phyloP scores from a whole-genome alignment of 2,329 filamentous ascomycete species.

The Aspergillus fumigatiaffinis region DNA sequence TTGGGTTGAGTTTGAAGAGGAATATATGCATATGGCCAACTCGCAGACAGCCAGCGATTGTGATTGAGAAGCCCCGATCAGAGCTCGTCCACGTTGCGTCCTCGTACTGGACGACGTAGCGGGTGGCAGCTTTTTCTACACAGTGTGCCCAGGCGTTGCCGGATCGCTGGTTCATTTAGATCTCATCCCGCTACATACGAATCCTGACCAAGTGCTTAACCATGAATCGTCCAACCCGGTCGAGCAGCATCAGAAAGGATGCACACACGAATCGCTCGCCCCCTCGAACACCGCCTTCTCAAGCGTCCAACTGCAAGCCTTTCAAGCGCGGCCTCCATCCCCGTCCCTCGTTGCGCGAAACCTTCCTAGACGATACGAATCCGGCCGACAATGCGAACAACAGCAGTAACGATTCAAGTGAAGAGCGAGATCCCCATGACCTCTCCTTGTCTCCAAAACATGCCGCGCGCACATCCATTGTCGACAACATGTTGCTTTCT shows the following conservation, averaged over 20 bases:
- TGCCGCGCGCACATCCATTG: slow-evolving; percentile 81
- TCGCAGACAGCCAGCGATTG: neutral
- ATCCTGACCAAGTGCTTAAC: neutral
- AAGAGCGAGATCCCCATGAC: slow-evolving; percentile 61
- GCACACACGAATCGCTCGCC: slow-evolving; percentile 28
- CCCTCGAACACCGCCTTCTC: slow-evolving; percentile 39
- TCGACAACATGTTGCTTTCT: slow-evolving; percentile 92
- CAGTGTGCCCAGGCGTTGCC: neutral
- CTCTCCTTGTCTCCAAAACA: slow-evolving; percentile 73
- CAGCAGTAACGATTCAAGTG: slow-evolving; percentile 33
- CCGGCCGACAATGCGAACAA: slow-evolving; percentile 30
- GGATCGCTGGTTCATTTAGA: neutral
- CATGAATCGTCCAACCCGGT: slow-evolving; percentile 13
- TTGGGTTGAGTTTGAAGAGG: neutral
- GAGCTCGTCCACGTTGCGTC: neutral
- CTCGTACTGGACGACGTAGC: neutral
- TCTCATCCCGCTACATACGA: slow-evolving; percentile 4
- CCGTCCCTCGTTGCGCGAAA: slow-evolving; percentile 37
- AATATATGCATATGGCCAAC: neutral
- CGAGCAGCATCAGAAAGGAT: slow-evolving; percentile 20
- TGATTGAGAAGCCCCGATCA: neutral
- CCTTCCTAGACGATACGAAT: slow-evolving; percentile 37
- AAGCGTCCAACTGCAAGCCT: slow-evolving; percentile 29
- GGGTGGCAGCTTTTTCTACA: neutral
- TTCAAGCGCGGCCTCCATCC: slow-evolving; percentile 24